Percentiles rank a stretch among this genome's conserved stretches.
Evolutionary conservation across 768 basidiomycete species (phyloP).

Genomic region (Trametes meyenii): DNA sequence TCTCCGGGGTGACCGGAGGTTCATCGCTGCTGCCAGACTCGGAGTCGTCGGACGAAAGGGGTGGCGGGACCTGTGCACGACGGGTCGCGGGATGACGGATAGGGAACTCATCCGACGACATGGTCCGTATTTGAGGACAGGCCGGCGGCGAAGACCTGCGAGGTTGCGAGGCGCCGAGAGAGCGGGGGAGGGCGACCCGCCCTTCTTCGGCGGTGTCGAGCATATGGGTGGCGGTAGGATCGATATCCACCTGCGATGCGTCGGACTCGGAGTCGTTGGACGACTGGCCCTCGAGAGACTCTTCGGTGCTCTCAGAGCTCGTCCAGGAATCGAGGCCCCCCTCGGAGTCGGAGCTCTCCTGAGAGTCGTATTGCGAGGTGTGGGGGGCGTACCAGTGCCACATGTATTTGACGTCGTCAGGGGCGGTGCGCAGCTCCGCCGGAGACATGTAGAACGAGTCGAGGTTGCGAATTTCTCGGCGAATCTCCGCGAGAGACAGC

Average conservation of each 20-base stretch:
- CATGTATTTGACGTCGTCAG: constrained; percentile 4
- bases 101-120: constrained; percentile 15
- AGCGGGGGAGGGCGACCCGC: not conserved
- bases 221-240: not conserved
- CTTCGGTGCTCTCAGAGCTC: constrained; percentile 11
- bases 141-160: not conserved
- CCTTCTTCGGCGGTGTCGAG: not conserved
- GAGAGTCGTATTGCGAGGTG: not conserved
- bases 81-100: constrained; percentile 9
- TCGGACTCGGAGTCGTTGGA: not conserved
- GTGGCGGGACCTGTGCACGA: not conserved
- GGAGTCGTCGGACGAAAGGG: constrained; percentile 1
- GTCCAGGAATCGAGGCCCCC: constrained; percentile 12
- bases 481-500: constrained; percentile 26
- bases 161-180: not conserved
- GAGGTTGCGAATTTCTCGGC: constrained; percentile 27
- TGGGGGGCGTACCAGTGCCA: constrained; percentile 7
- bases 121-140: not conserved
- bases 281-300: not conserved
- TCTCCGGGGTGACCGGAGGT: constrained; percentile 21
- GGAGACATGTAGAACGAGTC: constrained; percentile 33
- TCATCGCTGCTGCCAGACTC: constrained; percentile 5
- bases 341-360: constrained; percentile 2
- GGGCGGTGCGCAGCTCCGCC: constrained; percentile 6
- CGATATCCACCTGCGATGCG: not conserved